Evolutionary conservation across 108 stramenopile species (phyloP).

Genomic region (Conticribra guillardii): DNA sequence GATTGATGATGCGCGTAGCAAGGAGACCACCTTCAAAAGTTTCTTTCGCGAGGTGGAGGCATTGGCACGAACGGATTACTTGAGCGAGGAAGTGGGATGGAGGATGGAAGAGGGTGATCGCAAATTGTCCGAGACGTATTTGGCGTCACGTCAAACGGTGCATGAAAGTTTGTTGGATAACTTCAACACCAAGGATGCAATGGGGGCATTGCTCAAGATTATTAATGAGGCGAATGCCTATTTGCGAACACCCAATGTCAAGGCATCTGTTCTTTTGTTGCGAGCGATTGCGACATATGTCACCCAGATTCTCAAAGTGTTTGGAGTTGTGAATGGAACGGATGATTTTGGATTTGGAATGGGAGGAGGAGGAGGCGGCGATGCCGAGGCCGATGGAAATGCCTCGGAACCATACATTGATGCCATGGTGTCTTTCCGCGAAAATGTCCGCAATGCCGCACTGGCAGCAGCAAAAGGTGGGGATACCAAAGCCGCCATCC

Average conservation of each 20-base stretch:
- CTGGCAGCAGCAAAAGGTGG: slow-evolving; percentile 56
- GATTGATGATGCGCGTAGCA: slow-evolving; percentile 92
- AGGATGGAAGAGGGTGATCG: slow-evolving; percentile 61
- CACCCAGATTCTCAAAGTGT: slow-evolving; percentile 85
- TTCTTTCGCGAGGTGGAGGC: slow-evolving; percentile 96
- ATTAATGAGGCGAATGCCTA: slow-evolving; percentile 86
- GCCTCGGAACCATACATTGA: slow-evolving; percentile 75
- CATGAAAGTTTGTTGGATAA: slow-evolving; percentile 88
- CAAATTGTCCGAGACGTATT: slow-evolving; percentile 57
- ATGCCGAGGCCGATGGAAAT: slow-evolving; percentile 26
- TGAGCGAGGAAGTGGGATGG: slow-evolving; percentile 64
- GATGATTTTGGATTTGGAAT: slow-evolving; percentile 85
- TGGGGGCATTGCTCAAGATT: slow-evolving; percentile 77
- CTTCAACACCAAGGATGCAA: slow-evolving; percentile 92
- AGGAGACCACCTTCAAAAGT: slow-evolving; percentile 87
- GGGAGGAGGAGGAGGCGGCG: slow-evolving; percentile 36
- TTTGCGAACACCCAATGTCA: slow-evolving; percentile 65
- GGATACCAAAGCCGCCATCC: slow-evolving; percentile 57
- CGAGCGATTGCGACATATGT: slow-evolving; percentile 85
- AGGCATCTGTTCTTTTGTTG: slow-evolving; percentile 63
- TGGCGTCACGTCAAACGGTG: slow-evolving; percentile 61
- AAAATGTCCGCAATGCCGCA: slow-evolving; percentile 74
- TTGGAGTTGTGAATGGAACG: slow-evolving; percentile 85
- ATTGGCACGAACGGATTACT: slow-evolving; percentile 65
- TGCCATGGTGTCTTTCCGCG: slow-evolving; percentile 86